Conservation (phyloP, 768 basidiomycete species). For the Myochromella boudieri region DNA sequence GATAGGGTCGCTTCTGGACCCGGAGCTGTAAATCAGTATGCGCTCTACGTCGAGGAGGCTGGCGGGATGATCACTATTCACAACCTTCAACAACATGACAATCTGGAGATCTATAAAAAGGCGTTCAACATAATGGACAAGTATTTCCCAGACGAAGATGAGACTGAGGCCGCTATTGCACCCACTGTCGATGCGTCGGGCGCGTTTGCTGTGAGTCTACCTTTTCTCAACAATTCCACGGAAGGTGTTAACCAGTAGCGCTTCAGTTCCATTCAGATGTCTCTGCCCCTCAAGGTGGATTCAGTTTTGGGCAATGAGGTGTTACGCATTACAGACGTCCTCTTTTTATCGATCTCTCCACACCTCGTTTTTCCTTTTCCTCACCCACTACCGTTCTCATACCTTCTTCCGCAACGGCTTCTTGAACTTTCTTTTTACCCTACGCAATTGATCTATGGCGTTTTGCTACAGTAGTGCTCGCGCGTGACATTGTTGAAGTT, state of each 20-base stretch:
- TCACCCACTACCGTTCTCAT: neutral
- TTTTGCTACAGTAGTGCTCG: no score
- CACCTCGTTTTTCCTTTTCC: neutral
- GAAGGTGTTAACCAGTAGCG: constrained; percentile 6
- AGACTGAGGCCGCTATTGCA: constrained; percentile 82
- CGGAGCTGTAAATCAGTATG: constrained; percentile 89
- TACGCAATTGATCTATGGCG: constrained; percentile 6
- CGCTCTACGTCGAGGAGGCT: constrained; percentile 93
- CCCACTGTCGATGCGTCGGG: constrained; percentile 73
- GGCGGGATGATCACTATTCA: constrained; percentile 99
- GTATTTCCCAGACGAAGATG: constrained; percentile 98
- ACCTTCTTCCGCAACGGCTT: constrained; percentile 8
- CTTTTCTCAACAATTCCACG: constrained; percentile 7
- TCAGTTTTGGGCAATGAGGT: constrained; percentile 82
- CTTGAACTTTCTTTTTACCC: constrained; percentile 16
- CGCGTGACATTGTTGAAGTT: constrained; percentile 7
- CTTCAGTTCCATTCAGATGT: constrained; percentile 81
- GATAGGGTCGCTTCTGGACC: constrained; percentile 84
- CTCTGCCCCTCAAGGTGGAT: constrained; percentile 90
- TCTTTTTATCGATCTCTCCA: constrained; percentile 13
- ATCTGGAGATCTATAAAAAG: constrained; percentile 99
- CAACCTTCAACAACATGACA: constrained; percentile 99
- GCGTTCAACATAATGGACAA: constrained; percentile 98
- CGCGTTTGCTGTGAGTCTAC: constrained; percentile 64
- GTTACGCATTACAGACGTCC: constrained; percentile 12